Conservation (phyloP, 345 rosid genomes). For the Eucalyptus tenuipes region DNA sequence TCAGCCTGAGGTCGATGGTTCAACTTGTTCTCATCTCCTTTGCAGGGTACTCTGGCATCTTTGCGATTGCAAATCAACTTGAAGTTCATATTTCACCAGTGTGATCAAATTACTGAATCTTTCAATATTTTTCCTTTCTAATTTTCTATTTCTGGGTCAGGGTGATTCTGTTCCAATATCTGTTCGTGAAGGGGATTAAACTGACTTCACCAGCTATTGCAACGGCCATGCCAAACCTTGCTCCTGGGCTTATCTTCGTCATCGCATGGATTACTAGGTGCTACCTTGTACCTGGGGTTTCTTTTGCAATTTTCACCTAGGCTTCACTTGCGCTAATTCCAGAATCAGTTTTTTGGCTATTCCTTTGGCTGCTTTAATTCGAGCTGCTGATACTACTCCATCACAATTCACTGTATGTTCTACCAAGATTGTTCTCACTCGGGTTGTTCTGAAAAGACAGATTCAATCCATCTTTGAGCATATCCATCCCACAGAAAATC, state of each 20-base stretch:
- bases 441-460: neutral
- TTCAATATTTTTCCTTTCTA: neutral
- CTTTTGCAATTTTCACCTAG: neutral
- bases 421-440: neutral
- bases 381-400: neutral
- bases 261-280: conserved; percentile 33
- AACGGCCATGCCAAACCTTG: conserved; percentile 43
- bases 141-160: conserved; percentile 1
- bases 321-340: neutral
- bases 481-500: neutral
- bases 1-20: conserved; percentile 31
- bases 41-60: conserved; percentile 46
- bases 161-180: conserved; percentile 23
- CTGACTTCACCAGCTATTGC: conserved; percentile 37
- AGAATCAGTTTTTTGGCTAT: neutral
- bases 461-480: neutral
- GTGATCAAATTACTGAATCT: neutral
- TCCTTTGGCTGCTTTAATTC: neutral
- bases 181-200: conserved; percentile 28
- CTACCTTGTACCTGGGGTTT: neutral
- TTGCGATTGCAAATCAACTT: neutral
- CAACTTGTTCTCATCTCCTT: conserved; percentile 66
- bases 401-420: neutral
- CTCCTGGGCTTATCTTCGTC: conserved; percentile 28
- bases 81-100: neutral